Base-by-base conservation (phyloP, 495 filamentous ascomycete species). In the Neurospora sp. region DNA sequence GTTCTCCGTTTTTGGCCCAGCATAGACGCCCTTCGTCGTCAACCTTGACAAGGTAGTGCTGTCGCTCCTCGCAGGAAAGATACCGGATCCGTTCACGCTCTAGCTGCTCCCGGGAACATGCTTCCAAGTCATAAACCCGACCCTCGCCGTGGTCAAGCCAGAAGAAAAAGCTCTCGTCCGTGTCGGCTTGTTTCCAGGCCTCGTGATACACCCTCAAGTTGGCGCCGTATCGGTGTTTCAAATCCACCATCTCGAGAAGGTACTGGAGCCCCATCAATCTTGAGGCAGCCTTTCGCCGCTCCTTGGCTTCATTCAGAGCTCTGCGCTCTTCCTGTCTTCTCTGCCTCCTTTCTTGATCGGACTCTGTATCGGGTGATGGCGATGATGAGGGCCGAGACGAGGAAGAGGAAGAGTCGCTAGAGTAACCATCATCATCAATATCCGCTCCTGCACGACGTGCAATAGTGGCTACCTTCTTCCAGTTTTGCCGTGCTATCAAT, bases 231-330 rank as follows among this genome's bases (percentile, higher is more conserved):
- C 94, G 89, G 77, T 98, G 94, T 80, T 96, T 94, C 7, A 87
- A 80, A 77, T 97, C 94, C 19, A 97, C 92, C 92, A 98, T 95
- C 79, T 98, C 94, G 5, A 98, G 84, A 75, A 96, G 97, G 79
- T 97, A 98, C 74, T 91, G 90, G 39, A 97, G 80, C 70, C 93
- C 94, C 93, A 98, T 95, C 75, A 88, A 89, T 79, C 91, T 92
- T 1, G 93, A 88, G 2, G 84, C 86, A 73, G 89, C 84, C 70
- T 82, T 83, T 71, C 84, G 83, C 59, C 83, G 81, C 11, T 77
- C 78, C 74, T 83, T 85, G 36, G 84, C 84, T 40, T 85, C 81
- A 42, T 85, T 83, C 76, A 78, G 81, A 72, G 81, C 84, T 70
- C 79, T 81, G 72, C 77, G 76, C 21, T 76, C 79, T 36, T 74